Evolutionary conservation across 192 early-diverging fungal species (phyloP).

Genomic region (Coemansia sp.): DNA sequence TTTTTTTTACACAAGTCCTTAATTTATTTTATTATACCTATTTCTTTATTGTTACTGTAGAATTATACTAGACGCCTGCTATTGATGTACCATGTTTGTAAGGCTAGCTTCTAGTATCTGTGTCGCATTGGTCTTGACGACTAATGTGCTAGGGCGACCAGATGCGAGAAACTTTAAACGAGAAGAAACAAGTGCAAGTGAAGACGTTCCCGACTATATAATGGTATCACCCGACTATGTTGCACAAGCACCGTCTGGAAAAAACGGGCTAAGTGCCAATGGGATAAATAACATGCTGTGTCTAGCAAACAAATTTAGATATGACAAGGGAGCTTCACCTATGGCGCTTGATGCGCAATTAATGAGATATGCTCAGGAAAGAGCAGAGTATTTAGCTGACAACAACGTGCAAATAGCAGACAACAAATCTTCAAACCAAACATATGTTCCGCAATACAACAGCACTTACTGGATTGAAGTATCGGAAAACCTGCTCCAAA

Average conservation of each 20-base stretch:
- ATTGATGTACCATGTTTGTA: too few species aligned
- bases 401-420: background rate
- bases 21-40: background rate
- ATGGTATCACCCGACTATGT: conserved; percentile 46
- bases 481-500: conserved; percentile 30
- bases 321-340: conserved; percentile 18
- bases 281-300: conserved; percentile 46
- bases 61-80: too few species aligned
- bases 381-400: conserved; percentile 27
- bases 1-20: background rate
- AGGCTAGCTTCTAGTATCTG: too few species aligned
- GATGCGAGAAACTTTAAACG: background rate
- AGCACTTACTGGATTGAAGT: conserved; percentile 31
- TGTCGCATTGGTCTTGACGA: background rate
- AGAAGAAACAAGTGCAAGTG: background rate
- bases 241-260: conserved; percentile 30
- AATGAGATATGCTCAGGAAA: conserved; percentile 36
- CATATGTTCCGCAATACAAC: conserved; percentile 18
- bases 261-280: conserved; percentile 17
- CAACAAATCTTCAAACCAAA: conserved; percentile 14
- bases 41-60: background rate
- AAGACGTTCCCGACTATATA: conserved; percentile 39
- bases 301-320: conserved; percentile 35
- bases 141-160: background rate
- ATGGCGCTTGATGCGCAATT: conserved; percentile 40